These are phyloP conservation scores for Cladophialophora psammophila DNA, from an alignment of 2,329 filamentous ascomycete species.

Conservation along the genomic window DNA sequence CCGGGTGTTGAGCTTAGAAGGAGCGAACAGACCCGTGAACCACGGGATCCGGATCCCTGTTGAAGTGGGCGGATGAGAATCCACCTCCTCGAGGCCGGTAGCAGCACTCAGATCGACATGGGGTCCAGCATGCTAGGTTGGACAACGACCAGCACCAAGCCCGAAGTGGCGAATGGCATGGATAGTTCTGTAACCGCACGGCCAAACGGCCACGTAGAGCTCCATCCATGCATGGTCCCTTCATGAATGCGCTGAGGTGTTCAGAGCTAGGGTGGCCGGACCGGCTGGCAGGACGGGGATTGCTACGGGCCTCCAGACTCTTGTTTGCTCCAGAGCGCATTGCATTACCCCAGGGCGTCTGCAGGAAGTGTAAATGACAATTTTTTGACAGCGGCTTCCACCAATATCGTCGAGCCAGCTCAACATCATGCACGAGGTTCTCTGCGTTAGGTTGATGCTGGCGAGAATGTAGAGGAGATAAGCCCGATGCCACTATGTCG, in stretches of 20 bases:
- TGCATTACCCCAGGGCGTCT: background rate
- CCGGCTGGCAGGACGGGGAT: background rate
- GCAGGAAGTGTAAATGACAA: constrained; percentile 9
- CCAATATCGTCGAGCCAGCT: constrained; percentile 31
- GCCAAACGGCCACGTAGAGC: background rate
- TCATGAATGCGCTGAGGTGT: constrained; percentile 1
- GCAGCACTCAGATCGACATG: constrained; percentile 10
- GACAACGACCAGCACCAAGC: constrained; percentile 15
- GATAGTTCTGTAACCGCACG: background rate
- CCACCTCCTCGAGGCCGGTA: background rate
- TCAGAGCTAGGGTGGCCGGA: background rate
- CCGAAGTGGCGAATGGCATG: constrained; percentile 8
- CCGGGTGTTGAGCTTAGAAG: background rate
- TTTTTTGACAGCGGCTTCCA: constrained; percentile 12
- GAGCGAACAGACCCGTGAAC: background rate
- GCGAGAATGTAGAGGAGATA: constrained; percentile 3
- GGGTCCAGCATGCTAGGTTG: constrained; percentile 9
- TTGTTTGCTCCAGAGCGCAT: background rate
- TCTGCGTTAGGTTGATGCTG: constrained; percentile 12
- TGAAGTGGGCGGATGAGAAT: background rate
- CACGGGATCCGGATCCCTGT: background rate
- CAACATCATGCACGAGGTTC: constrained; percentile 16
- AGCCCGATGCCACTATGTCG: constrained; percentile 9
- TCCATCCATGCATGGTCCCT: constrained; percentile 8
- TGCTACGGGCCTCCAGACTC: background rate